Evolutionary conservation across 345 rosid species (phyloP).

Genomic region (Zanthoxylum bungeanum): DNA sequence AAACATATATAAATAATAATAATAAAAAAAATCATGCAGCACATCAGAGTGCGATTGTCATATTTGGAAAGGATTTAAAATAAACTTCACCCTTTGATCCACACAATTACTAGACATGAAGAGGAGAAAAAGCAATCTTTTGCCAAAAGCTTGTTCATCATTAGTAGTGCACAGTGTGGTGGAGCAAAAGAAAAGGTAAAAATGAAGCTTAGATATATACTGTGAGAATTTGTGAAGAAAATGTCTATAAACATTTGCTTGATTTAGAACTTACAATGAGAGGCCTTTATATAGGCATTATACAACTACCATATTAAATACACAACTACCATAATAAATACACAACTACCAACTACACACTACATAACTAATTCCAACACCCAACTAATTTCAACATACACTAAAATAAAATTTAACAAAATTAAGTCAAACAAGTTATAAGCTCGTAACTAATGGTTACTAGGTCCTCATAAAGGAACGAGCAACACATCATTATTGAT

Average conservation of each 20-base stretch:
- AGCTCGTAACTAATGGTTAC: neutral
- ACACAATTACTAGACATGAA: neutral
- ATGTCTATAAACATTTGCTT: too few relatives aligned
- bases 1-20: too few relatives aligned
- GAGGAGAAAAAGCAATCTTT: neutral
- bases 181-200: neutral
- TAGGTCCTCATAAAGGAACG: neutral
- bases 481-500: neutral
- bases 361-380: too few relatives aligned
- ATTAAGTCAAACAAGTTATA: neutral
- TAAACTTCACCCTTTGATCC: neutral
- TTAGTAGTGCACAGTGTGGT: neutral
- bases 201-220: neutral
- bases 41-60: neutral
- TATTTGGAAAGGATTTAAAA: neutral
- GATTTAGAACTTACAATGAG: too few relatives aligned
- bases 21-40: neutral
- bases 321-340: too few relatives aligned
- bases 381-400: too few relatives aligned
- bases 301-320: too few relatives aligned
- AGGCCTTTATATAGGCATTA: too few relatives aligned
- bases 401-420: neutral
- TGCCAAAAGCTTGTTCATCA: neutral
- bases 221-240: too few relatives aligned
- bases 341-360: too few relatives aligned